Percentiles rank a stretch among this genome's conserved stretches.
phyloP scores from a whole-genome alignment of 495 filamentous ascomycete genomes.

The Beverwykella pulmonaria region DNA sequence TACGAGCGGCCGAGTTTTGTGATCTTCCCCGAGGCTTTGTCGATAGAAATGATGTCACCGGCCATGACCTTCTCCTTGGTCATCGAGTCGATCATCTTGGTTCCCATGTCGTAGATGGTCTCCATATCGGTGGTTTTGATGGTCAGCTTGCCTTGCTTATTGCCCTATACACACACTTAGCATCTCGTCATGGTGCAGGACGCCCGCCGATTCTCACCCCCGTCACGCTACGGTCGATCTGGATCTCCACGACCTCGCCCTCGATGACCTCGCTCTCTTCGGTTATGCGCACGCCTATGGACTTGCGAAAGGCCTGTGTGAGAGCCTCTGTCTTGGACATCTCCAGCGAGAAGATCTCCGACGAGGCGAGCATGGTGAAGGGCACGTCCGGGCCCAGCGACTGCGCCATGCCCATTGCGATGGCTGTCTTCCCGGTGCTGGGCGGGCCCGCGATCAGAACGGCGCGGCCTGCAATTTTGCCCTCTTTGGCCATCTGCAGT shows the following conservation, averaged over 20 bases:
- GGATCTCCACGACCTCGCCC: conserved; percentile 98
- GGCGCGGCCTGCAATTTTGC: conserved; percentile 94
- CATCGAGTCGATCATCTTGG: conserved; percentile 99
- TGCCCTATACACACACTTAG: conserved; percentile 54
- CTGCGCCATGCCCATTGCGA: conserved; percentile 98
- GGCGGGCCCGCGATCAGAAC: conserved; percentile 95
- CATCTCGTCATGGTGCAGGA: neutral
- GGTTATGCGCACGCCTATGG: conserved; percentile 94
- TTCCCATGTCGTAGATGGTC: conserved; percentile 98
- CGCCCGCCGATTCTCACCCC: conserved; percentile 57
- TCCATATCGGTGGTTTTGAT: conserved; percentile 99
- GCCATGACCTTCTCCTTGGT: conserved; percentile 98
- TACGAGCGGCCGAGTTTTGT: conserved; percentile 94
- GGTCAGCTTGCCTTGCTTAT: conserved; percentile 97
- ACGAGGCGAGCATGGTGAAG: conserved; percentile 92
- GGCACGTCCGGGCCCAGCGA: conserved; percentile 90
- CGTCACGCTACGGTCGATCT: conserved; percentile 95
- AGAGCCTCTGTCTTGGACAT: conserved; percentile 99
- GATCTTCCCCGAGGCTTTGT: conserved; percentile 97
- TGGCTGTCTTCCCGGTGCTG: conserved; percentile 97
- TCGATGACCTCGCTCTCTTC: conserved; percentile 99
- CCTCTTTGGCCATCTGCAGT: conserved; percentile 96
- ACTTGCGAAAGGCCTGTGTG: conserved; percentile 95
- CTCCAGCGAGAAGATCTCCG: conserved; percentile 96
- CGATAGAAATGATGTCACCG: conserved; percentile 96